Base-by-base conservation (phyloP, 306 rosid species). In the Urtica urens region DNA sequence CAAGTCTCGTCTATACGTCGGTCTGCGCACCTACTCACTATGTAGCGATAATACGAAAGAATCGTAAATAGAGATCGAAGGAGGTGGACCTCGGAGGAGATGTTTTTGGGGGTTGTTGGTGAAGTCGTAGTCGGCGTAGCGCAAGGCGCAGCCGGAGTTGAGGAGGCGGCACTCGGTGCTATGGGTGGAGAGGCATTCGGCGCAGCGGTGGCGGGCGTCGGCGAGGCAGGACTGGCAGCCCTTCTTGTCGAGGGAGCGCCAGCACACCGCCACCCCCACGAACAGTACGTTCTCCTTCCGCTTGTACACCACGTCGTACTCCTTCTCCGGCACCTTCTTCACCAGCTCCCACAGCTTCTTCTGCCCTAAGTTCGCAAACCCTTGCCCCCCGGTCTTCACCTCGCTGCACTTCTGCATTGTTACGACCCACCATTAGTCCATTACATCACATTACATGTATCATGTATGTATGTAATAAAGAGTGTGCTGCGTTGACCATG, bases 41-140 rank as follows among this genome's bases (percentile, higher is more conserved):
- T n/a, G n/a, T n/a, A n/a, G n/a, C n/a, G n/a, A n/a, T n/a, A n/a
- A n/a, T n/a, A n/a, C n/a, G n/a, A n/a, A n/a, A n/a, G n/a, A n/a
- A n/a, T n/a, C n/a, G n/a, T n/a, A n/a, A n/a, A n/a, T n/a, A n/a
- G n/a, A n/a, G n/a, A n/a, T n/a, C n/a, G n/a, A n/a, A n/a, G n/a
- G n/a, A n/a, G n/a, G n/a, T n/a, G n/a, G n/a, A n/a, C n/a, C n/a
- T n/a, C n/a, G n/a, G n/a, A n/a, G n/a, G n/a, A n/a, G n/a, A n/a
- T n/a, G n/a, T n/a, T n/a, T n/a, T n/a, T n/a, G n/a, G n/a, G n/a
- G 45, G 10, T 55, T 34, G 48, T 37, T 55, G 10, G 27, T n/a
- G 30, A 64, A 71, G 21, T 71, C 64, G 31, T 66, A 72, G 52
- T 62, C 69, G 21, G 66, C 57, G 57, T 65, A 65, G 22, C 60